Evolutionary conservation across 352 stramenopile genomes (phyloP).

Genomic region (Globisporangium viniferum): DNA sequence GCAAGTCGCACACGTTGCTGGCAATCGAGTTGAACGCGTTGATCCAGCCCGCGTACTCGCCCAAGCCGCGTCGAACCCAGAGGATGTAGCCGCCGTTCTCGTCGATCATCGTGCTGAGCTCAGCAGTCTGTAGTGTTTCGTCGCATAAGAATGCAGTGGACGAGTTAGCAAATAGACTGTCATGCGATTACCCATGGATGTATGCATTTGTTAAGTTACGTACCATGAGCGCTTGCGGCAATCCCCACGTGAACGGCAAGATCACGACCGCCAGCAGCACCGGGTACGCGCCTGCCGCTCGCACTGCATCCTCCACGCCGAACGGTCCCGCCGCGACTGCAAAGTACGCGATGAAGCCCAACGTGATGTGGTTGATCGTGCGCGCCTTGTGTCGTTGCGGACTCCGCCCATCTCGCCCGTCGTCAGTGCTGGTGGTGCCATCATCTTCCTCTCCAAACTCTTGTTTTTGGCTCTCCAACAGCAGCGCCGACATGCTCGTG

Average conservation of each 20-base stretch:
- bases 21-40: slow-evolving; percentile 85
- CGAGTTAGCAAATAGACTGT: background rate
- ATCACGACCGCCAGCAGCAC: slow-evolving; percentile 71
- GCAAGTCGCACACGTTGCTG: slow-evolving; percentile 83
- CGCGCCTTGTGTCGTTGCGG: slow-evolving; percentile 39
- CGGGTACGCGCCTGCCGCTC: slow-evolving; percentile 63
- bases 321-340: slow-evolving; percentile 76
- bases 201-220: too few species aligned
- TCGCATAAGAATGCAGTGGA: background rate
- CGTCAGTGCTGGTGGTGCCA: slow-evolving; percentile 12
- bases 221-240: slow-evolving; percentile 83
- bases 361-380: slow-evolving; percentile 79
- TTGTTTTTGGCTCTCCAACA: slow-evolving; percentile 40
- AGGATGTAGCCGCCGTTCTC: slow-evolving; percentile 85
- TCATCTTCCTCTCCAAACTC: slow-evolving; percentile 42
- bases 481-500: slow-evolving; percentile 22
- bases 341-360: slow-evolving; percentile 86
- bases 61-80: slow-evolving; percentile 77
- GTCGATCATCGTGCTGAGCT: slow-evolving; percentile 83
- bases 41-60: slow-evolving; percentile 79
- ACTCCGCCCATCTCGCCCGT: slow-evolving; percentile 20
- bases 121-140: slow-evolving; percentile 40
- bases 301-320: slow-evolving; percentile 75
- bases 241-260: slow-evolving; percentile 77
- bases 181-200: too few species aligned